Conservation (phyloP, 768 basidiomycete genomes). For the Saitozyma podzolica region DNA sequence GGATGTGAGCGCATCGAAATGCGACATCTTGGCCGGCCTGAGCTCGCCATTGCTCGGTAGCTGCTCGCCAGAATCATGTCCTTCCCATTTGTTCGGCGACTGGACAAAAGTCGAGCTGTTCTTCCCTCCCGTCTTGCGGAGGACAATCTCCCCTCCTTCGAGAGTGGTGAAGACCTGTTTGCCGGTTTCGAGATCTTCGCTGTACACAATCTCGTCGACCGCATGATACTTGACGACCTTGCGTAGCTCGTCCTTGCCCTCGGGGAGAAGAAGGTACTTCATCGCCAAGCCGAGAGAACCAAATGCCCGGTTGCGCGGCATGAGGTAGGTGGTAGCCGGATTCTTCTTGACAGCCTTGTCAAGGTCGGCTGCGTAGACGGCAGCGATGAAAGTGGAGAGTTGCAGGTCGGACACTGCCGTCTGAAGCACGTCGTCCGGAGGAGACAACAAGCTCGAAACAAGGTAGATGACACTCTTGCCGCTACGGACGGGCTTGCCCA, state of each 20-base stretch:
- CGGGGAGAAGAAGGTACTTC: constrained; percentile 74
- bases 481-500: constrained; percentile 72
- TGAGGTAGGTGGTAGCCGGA: constrained; percentile 75
- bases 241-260: constrained; percentile 74
- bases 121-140: constrained; percentile 58
- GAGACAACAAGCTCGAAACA: constrained; percentile 75
- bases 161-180: constrained; percentile 64
- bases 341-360: constrained; percentile 67
- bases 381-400: constrained; percentile 85
- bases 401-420: constrained; percentile 79
- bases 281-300: constrained; percentile 83
- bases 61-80: constrained; percentile 32
- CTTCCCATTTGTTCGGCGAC: constrained; percentile 37
- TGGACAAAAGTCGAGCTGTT: constrained; percentile 57
- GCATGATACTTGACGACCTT: constrained; percentile 86
- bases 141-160: constrained; percentile 77
- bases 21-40: constrained; percentile 42
- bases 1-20: constrained; percentile 67
- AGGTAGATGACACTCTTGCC: constrained; percentile 86
- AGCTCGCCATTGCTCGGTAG: constrained; percentile 53
- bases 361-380: constrained; percentile 80
- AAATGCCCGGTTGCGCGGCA: constrained; percentile 89
- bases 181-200: constrained; percentile 53
- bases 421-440: constrained; percentile 76
- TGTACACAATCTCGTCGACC: constrained; percentile 72